Base-by-base conservation (phyloP, 176 grass and related monocot species). In the bread wheat (Triticum aestivum) region DNA sequence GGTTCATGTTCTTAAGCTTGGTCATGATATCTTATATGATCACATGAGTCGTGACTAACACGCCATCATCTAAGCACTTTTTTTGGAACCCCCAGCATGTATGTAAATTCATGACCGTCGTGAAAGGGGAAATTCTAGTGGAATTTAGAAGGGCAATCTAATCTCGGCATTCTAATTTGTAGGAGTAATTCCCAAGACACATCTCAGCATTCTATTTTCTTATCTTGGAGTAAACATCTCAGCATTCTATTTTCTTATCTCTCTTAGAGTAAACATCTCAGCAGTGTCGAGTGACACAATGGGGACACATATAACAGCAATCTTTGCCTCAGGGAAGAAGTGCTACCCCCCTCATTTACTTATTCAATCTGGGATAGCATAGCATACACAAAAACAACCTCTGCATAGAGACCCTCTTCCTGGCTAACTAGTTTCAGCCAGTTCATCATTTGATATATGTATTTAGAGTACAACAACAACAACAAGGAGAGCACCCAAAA, bases 291-390 rank as follows among this genome's bases (percentile, higher is more conserved):
- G 42, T 65, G 37, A 65, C 38, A 24, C 56, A 10, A 18, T 34
- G 10, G 9, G 24, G 68, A 38, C 0, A 49, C 0, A 59, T 58
- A 21, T 59, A 8, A 18, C 20, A 29, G 11, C 5, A 29, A 23
- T 38, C 14, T 70, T 45, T 45, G 44, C 74, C 64, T 78, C 63
- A 23, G 45, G 70, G 45, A 81, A 81, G 65, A 29, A 75, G 2
- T 77, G 65, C 30, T 35, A 38, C 8, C 61, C 13, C 38, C 63
- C 41, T 41, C 32, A n/a, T 68, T 91, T 88, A 86, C 87, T 89
- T 88, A 86, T 90, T 89, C 59, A 18, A 18, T 15, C 49, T n/a
- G n/a, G 2, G 65, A 80, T 70, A 67, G 33, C 58, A 65, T 33
- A 44, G 42, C 42, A 45, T 45, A 45, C 42, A 9, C 56, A 68